Evolutionary conservation across 768 basidiomycete genomes (phyloP), one percentile per base, ranked within the genome.

Genomic region (Serendipita sp.): DNA sequence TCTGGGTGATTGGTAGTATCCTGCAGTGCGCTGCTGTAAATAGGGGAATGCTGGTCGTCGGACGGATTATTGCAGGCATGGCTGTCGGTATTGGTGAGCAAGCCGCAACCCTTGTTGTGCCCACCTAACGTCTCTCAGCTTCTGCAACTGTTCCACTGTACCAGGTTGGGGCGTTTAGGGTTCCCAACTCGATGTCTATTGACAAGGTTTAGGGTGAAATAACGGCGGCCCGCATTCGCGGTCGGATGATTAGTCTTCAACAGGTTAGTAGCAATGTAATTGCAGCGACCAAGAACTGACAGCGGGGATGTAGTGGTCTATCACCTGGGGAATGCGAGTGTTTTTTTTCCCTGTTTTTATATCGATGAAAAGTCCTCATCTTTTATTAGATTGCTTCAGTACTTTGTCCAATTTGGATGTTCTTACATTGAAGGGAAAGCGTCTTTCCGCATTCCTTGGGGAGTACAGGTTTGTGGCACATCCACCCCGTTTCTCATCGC

Each of bases 371-470:
- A 17, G 20, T 20, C 9, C 45, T 48, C 17, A 48, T 9, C 42
- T n/a, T 22, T 41, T 42, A 16, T 7, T 3, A 64, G 64, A 69
- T 74, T 85, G 66, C 71, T 88, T 45, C 86, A 86, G 65, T 83
- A 88, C 73, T 86, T 86, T 70, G 78, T 86, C 65, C 81, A 86
- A 66, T 62, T 86, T 64, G 85, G 85, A 7, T 85, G 82, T 70
- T 87, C 84, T 5, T 84, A 84, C 70, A 84, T 88, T 70, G 72
- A 82, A 20, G 83, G 85, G 33, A 75, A 70, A 13, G 84, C 85
- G 0, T 86, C 85, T 0, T 89, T 88, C 79, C 82, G 86, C 26
- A 84, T 89, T 66, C 87, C 86, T 9, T 87, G 85, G 85, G 84
- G 83, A 62, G 72, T 89, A 28, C 51, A 63, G 56, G 61, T 22